Evolutionary conservation across 2,329 filamentous ascomycete species (phyloP).

Genomic region (Elsinoe batatas): DNA sequence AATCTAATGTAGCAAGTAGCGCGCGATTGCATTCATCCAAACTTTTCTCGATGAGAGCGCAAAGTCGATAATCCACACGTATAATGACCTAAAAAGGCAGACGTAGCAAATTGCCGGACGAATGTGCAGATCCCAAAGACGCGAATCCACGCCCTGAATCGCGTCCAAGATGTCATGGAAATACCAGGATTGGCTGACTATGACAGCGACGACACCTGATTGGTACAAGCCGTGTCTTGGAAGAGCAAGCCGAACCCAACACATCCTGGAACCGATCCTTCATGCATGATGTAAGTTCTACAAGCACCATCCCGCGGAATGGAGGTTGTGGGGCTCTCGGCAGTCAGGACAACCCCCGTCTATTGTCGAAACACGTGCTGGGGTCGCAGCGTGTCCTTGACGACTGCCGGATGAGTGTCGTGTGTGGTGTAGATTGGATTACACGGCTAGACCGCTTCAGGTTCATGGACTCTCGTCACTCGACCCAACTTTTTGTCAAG

Average conservation of each 20-base stretch:
- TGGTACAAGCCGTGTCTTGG: conserved; percentile 1
- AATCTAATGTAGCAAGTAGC: not conserved
- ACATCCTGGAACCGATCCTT: conserved; percentile 4
- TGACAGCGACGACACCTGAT: not conserved
- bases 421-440: conserved; percentile 4
- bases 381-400: not conserved
- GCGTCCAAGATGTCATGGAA: conserved; percentile 4
- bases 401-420: not conserved
- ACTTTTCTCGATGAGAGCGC: not conserved
- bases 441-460: conserved; percentile 1
- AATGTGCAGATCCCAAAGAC: not conserved
- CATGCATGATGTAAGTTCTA: not conserved
- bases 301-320: not conserved
- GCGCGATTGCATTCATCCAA: not conserved
- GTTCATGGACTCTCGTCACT: not conserved
- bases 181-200: not conserved
- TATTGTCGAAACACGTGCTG: not conserved
- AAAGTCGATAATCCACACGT: not conserved
- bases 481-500: not conserved
- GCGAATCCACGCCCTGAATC: not conserved
- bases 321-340: not conserved
- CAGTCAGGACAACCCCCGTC: not conserved
- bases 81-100: not conserved
- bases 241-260: conserved; percentile 1
- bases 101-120: conserved; percentile 5